A percentile compares a stretch with the other conserved stretches of the same genome.
These are phyloP conservation scores for Podosphaera aphanis DNA, from an alignment of 2,329 filamentous ascomycete genomes.

Conservation along the genomic window DNA sequence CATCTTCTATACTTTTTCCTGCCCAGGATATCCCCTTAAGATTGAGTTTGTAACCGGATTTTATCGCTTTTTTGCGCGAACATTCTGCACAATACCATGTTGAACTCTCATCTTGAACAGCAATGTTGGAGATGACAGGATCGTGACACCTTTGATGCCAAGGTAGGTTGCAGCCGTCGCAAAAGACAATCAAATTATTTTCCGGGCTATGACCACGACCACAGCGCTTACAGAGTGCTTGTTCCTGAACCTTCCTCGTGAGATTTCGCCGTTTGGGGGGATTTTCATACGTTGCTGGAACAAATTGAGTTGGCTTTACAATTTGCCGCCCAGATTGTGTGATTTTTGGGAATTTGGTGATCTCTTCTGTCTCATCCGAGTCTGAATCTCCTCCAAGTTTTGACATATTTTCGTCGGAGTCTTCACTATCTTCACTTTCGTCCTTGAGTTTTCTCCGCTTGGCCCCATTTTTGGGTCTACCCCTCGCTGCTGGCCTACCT, in stretches of 20 bases:
- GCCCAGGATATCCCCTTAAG: conserved; percentile 11
- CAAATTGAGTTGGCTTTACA: conserved; percentile 38
- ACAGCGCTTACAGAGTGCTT: conserved; percentile 47
- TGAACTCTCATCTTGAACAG: conserved; percentile 39
- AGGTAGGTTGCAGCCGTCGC: conserved; percentile 54
- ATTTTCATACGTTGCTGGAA: conserved; percentile 28
- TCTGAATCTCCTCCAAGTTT: conserved; percentile 18
- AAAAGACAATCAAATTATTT: conserved; percentile 68
- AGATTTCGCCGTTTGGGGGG: conserved; percentile 18
- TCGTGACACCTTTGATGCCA: conserved; percentile 72
- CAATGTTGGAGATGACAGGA: conserved; percentile 46
- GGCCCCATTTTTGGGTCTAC: conserved; percentile 6
- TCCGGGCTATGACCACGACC: conserved; percentile 44
- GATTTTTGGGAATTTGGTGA: conserved; percentile 32
- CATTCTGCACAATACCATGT: conserved; percentile 53
- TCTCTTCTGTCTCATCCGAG: conserved; percentile 18
- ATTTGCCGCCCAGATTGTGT: conserved; percentile 58
- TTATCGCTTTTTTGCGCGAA: conserved; percentile 23
- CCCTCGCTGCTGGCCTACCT: conserved; percentile 5
- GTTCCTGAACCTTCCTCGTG: conserved; percentile 34
- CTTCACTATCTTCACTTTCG: conserved; percentile 12
- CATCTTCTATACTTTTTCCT: conserved; percentile 19
- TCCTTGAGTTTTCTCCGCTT: conserved; percentile 15
- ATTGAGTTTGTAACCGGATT: conserved; percentile 15
- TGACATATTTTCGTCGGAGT: conserved; percentile 11